These are phyloP conservation scores for Starmera quercuum DNA, from an alignment of 805 yeast species.

Conservation along the genomic window DNA sequence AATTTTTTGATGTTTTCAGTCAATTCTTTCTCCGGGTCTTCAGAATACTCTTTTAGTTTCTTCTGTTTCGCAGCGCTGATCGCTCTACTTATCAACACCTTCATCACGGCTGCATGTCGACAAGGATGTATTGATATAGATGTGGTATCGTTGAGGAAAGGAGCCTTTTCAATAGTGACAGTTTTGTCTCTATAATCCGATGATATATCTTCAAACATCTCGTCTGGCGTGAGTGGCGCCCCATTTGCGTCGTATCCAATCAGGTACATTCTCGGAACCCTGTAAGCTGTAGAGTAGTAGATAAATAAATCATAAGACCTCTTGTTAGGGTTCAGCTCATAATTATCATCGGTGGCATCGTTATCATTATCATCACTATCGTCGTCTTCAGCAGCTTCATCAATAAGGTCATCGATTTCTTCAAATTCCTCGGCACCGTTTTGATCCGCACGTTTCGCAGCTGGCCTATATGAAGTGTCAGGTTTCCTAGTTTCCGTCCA, in stretches of 20 bases:
- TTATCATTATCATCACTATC: constrained; percentile 27
- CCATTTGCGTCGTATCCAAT: constrained; percentile 85
- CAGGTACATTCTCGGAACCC: constrained; percentile 91
- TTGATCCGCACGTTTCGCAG: not conserved
- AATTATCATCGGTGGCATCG: constrained; percentile 21
- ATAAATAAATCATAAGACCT: constrained; percentile 85
- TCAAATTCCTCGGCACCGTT: constrained; percentile 20
- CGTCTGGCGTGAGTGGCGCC: constrained; percentile 73
- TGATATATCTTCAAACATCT: constrained; percentile 93
- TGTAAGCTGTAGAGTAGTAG: constrained; percentile 86
- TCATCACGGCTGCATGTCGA: constrained; percentile 92
- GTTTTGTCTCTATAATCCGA: constrained; percentile 92
- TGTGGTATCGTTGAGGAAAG: constrained; percentile 65
- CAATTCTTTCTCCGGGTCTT: constrained; percentile 17
- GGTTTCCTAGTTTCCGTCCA: constrained; percentile 33
- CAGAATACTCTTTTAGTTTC: constrained; percentile 15
- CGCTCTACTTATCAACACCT: constrained; percentile 71
- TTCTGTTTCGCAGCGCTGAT: constrained; percentile 35
- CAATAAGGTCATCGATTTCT: constrained; percentile 40
- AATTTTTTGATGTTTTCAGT: constrained; percentile 37
- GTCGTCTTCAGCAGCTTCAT: constrained; percentile 33
- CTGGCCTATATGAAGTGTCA: not conserved
- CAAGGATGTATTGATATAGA: constrained; percentile 94
- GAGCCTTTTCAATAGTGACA: constrained; percentile 90
- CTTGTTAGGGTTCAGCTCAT: constrained; percentile 25